Conservation (phyloP, 2,329 filamentous ascomycete genomes). For the Neophaeococcomyces aloes region DNA sequence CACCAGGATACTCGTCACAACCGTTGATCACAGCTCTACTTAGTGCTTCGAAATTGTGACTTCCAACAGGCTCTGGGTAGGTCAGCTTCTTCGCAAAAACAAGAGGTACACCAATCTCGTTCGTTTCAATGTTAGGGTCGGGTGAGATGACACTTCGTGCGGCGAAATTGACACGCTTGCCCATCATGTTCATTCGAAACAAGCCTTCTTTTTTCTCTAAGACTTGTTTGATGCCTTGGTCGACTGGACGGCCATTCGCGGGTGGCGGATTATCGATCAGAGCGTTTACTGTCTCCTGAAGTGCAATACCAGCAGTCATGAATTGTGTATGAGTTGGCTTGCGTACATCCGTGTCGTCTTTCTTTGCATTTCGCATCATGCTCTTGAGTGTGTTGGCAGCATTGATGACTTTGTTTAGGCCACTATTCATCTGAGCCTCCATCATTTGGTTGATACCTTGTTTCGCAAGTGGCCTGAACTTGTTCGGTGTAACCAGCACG, state of each 20-base stretch:
- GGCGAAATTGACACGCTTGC: slow-evolving; percentile 97
- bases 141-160: slow-evolving; percentile 96
- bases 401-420: slow-evolving; percentile 76
- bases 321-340: slow-evolving; percentile 64
- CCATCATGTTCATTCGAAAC: slow-evolving; percentile 99
- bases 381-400: slow-evolving; percentile 65
- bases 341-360: slow-evolving; percentile 37
- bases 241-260: slow-evolving; percentile 62
- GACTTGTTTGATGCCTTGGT: slow-evolving; percentile 94
- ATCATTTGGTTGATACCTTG: slow-evolving; percentile 72
- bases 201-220: slow-evolving; percentile 98
- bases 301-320: slow-evolving; percentile 60
- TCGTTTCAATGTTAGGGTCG: slow-evolving; percentile 96
- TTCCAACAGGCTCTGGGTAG: slow-evolving; percentile 93
- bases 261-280: slow-evolving; percentile 84
- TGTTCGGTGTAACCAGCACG: slow-evolving; percentile 82
- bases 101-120: slow-evolving; percentile 96
- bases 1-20: slow-evolving; percentile 85
- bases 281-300: slow-evolving; percentile 88
- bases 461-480: slow-evolving; percentile 74
- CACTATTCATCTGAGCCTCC: slow-evolving; percentile 76
- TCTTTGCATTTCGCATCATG: slow-evolving; percentile 33
- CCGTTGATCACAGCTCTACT: slow-evolving; percentile 95
- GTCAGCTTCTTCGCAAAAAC: slow-evolving; percentile 94
- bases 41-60: slow-evolving; percentile 91